Percentiles rank a stretch among this genome's conserved stretches.
These are phyloP conservation scores for Gamarada debralockiae DNA, from an alignment of 495 filamentous ascomycete species.

Conservation along the genomic window DNA sequence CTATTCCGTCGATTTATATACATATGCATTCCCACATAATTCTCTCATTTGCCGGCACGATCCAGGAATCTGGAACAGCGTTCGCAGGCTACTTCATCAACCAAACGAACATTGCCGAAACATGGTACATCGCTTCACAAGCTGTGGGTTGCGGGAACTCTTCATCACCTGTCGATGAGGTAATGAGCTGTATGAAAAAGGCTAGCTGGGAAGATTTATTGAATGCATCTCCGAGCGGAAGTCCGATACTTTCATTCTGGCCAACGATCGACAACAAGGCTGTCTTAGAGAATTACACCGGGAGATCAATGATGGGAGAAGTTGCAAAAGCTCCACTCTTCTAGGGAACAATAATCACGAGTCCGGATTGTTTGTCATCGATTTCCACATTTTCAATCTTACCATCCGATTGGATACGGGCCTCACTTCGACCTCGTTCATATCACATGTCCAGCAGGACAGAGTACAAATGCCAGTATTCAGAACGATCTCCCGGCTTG, in stretches of 20 bases:
- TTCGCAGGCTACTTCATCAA: conserved; percentile 34
- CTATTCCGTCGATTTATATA: conserved; percentile 45
- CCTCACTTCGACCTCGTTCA: too few species aligned
- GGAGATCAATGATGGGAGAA: too few species aligned
- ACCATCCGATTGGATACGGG: too few species aligned
- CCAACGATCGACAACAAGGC: too few species aligned
- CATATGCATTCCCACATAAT: conserved; percentile 42
- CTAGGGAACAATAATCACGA: too few species aligned
- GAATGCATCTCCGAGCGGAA: neutral
- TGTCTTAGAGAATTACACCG: too few species aligned
- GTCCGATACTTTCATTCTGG: too few species aligned
- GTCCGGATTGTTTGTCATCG: too few species aligned
- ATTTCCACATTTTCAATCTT: too few species aligned
- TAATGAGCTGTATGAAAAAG: conserved; percentile 41
- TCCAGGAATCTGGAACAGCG: conserved; percentile 50
- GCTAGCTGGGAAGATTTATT: neutral
- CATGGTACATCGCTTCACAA: conserved; percentile 37
- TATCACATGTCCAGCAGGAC: too few species aligned
- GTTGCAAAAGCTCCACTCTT: too few species aligned
- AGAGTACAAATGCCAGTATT: too few species aligned
- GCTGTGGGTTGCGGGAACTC: conserved; percentile 37
- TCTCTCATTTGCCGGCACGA: conserved; percentile 41
- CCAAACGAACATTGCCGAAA: conserved; percentile 8
- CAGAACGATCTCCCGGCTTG: conserved; percentile 42
- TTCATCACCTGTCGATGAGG: conserved; percentile 27